Evolutionary conservation across 2,329 filamentous ascomycete species (phyloP).

Genomic region (Gliomastix tumulicola): DNA sequence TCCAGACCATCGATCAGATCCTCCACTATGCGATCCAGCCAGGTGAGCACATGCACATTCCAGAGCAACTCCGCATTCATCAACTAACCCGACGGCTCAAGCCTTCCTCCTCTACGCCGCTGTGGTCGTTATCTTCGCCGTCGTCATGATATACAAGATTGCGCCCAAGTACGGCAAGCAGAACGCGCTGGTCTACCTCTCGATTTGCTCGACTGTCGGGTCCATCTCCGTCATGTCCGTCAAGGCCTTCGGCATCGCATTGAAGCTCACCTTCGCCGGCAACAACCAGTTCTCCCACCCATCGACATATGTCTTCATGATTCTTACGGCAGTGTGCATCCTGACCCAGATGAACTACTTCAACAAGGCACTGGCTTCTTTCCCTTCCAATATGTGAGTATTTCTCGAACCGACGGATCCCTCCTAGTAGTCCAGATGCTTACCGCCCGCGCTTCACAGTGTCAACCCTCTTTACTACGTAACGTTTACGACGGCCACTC

Average conservation of each 20-base stretch:
- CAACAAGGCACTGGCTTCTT: conserved; percentile 95
- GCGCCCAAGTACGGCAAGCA: conserved; percentile 86
- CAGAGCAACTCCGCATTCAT: neutral
- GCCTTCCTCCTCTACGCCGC: conserved; percentile 86
- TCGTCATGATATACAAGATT: conserved; percentile 93
- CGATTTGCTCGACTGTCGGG: conserved; percentile 94
- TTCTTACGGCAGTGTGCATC: conserved; percentile 88
- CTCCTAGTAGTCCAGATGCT: too few species aligned
- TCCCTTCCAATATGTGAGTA: conserved; percentile 94
- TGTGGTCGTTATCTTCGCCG: conserved; percentile 73
- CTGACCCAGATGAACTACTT: conserved; percentile 99
- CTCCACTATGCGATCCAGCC: conserved; percentile 84
- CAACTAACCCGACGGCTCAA: conserved; percentile 26
- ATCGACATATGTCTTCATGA: conserved; percentile 95
- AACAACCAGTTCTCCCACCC: conserved; percentile 94
- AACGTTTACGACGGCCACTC: conserved; percentile 90
- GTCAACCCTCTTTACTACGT: conserved; percentile 97
- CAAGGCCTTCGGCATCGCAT: conserved; percentile 95
- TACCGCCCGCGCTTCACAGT: too few species aligned
- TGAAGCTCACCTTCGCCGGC: conserved; percentile 88
- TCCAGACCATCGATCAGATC: conserved; percentile 87
- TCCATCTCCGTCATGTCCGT: conserved; percentile 98
- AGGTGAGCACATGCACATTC: conserved; percentile 46
- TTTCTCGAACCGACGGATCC: too few species aligned
- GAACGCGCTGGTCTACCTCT: conserved; percentile 93